These are phyloP conservation scores for Neurospora sp. DNA, from an alignment of 495 filamentous ascomycete genomes.

Conservation along the genomic window DNA sequence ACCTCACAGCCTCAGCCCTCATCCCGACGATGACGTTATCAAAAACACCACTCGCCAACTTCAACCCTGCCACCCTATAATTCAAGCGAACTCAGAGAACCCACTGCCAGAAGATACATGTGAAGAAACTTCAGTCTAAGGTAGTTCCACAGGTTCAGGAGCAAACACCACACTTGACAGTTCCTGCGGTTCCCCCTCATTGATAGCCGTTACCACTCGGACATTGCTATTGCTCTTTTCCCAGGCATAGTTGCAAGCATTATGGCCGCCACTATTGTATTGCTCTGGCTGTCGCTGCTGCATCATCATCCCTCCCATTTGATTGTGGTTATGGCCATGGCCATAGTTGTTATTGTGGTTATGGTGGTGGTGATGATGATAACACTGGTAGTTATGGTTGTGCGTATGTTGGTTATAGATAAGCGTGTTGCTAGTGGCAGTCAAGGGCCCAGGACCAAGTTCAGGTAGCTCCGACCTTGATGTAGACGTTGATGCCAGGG, in stretches of 20 bases:
- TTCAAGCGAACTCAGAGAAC: not conserved
- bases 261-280: not conserved
- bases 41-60: not conserved
- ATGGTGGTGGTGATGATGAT: not conserved
- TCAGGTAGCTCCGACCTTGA: not conserved
- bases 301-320: not conserved
- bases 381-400: not conserved
- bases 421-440: not conserved
- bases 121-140: not conserved
- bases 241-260: not conserved
- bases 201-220: not conserved
- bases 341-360: not conserved
- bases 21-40: not conserved
- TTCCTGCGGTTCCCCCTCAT: not conserved
- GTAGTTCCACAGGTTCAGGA: conserved; percentile 2
- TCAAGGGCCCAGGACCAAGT: not conserved
- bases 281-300: not conserved
- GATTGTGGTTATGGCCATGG: not conserved
- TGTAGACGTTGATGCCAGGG: not conserved
- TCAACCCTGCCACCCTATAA: not conserved
- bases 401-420: not conserved
- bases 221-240: not conserved
- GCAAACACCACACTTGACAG: conserved; percentile 1
- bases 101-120: not conserved
- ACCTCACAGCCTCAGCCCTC: not conserved